Percentiles rank a stretch among this genome's conserved stretches.
Conservation (phyloP, 2,329 filamentous ascomycete genomes). For the Cercospora sp. region DNA sequence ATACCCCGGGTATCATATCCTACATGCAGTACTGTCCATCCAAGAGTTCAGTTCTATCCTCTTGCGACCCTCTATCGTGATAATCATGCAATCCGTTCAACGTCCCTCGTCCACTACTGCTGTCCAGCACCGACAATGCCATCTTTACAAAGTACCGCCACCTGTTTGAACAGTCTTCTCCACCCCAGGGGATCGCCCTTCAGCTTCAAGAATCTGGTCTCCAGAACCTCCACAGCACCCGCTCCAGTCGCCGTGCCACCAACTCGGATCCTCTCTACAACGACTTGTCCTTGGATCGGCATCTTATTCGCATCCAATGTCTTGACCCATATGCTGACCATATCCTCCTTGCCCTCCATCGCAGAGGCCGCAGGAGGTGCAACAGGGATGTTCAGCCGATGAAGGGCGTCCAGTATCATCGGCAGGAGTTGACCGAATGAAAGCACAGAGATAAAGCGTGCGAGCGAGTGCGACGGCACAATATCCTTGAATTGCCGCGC, state of each 20-base stretch:
- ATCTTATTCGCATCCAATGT: conserved; percentile 72
- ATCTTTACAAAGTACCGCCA: conserved; percentile 84
- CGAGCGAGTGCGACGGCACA: conserved; percentile 80
- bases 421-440: conserved; percentile 73
- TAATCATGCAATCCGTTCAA: background rate
- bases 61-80: background rate
- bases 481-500: conserved; percentile 89
- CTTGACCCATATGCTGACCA: conserved; percentile 64
- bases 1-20: background rate
- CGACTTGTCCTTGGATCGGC: conserved; percentile 70
- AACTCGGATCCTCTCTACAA: conserved; percentile 65
- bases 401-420: conserved; percentile 76
- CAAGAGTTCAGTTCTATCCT: background rate
- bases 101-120: background rate
- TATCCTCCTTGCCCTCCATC: conserved; percentile 51
- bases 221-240: conserved; percentile 61
- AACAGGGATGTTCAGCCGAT: conserved; percentile 79
- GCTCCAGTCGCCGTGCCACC: conserved; percentile 34
- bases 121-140: conserved; percentile 54
- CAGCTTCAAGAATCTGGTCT: conserved; percentile 88
- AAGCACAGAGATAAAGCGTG: conserved; percentile 87
- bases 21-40: background rate
- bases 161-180: conserved; percentile 93
- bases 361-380: conserved; percentile 44
- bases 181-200: conserved; percentile 97